A percentile compares a stretch with the other conserved stretches of the same genome.
Evolutionary conservation across 148 eudicot genomes (phyloP).

Genomic region (Diospyros lotus): DNA sequence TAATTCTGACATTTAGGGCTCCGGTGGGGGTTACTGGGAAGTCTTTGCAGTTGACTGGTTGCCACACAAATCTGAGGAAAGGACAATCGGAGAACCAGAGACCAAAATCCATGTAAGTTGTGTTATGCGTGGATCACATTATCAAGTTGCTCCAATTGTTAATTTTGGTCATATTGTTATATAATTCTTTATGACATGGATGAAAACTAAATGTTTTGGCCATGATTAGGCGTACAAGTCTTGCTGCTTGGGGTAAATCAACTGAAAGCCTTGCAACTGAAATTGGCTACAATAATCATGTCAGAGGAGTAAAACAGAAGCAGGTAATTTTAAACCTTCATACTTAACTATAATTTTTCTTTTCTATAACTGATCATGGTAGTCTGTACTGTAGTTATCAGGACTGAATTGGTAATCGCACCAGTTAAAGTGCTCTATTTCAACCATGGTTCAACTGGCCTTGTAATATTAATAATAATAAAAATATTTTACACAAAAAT

Average conservation of each 20-base stretch:
- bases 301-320: background rate
- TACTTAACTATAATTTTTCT: too few relatives aligned
- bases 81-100: constrained; percentile 3
- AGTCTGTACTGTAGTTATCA: too few relatives aligned
- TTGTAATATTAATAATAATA: too few relatives aligned
- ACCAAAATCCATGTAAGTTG: background rate
- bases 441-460: too few relatives aligned
- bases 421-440: too few relatives aligned
- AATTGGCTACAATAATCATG: background rate
- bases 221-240: background rate
- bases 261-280: background rate
- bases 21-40: background rate
- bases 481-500: too few relatives aligned
- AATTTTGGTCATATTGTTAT: background rate
- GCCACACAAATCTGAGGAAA: background rate
- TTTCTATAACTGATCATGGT: too few relatives aligned
- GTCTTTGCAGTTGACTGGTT: background rate
- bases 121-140: background rate
- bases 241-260: background rate
- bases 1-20: too few relatives aligned
- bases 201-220: background rate
- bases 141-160: background rate
- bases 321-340: background rate
- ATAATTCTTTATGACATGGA: background rate
- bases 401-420: too few relatives aligned